Percentiles rank a stretch among this genome's conserved stretches.
phyloP scores from a whole-genome alignment of 2,329 filamentous ascomycete species.

The Diplodia mutila region DNA sequence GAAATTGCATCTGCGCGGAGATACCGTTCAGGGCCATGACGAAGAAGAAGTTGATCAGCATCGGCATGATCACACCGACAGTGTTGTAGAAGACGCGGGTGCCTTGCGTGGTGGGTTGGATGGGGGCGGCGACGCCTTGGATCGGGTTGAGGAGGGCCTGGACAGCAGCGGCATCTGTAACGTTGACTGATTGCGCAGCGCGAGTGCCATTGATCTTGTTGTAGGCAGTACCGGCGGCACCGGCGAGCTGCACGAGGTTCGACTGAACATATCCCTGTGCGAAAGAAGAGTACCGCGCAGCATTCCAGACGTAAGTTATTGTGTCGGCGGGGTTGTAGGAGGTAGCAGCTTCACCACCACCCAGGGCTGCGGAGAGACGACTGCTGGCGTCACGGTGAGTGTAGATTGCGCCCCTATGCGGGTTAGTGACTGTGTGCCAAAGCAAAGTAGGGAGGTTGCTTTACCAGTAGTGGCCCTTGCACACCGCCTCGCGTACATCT shows the following conservation, averaged over 20 bases:
- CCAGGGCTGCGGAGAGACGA: conserved; percentile 43
- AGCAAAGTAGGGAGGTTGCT: not conserved
- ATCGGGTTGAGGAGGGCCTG: conserved; percentile 47
- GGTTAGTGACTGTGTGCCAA: not conserved
- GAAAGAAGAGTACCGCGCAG: conserved; percentile 48
- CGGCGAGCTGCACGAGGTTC: conserved; percentile 38
- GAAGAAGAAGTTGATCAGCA: conserved; percentile 56
- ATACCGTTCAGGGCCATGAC: conserved; percentile 52
- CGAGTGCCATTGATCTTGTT: conserved; percentile 39
- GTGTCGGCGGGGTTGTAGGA: conserved; percentile 43
- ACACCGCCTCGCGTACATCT: conserved; percentile 41
- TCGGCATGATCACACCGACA: conserved; percentile 49
- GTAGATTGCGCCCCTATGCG: conserved; percentile 33
- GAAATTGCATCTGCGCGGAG: conserved; percentile 34
- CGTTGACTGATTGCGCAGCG: conserved; percentile 33
- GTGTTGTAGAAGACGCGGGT: conserved; percentile 52
- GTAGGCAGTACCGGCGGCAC: conserved; percentile 42
- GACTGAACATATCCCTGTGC: conserved; percentile 41
- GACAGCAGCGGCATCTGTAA: conserved; percentile 38
- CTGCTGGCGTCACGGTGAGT: conserved; percentile 42
- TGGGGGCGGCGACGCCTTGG: conserved; percentile 40
- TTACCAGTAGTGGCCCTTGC: conserved; percentile 38
- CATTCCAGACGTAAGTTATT: conserved; percentile 51
- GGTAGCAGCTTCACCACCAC: conserved; percentile 35
- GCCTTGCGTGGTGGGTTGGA: conserved; percentile 49